Base-by-base conservation (phyloP, 2,329 filamentous ascomycete species). In the Thielaviopsis ethacetica region DNA sequence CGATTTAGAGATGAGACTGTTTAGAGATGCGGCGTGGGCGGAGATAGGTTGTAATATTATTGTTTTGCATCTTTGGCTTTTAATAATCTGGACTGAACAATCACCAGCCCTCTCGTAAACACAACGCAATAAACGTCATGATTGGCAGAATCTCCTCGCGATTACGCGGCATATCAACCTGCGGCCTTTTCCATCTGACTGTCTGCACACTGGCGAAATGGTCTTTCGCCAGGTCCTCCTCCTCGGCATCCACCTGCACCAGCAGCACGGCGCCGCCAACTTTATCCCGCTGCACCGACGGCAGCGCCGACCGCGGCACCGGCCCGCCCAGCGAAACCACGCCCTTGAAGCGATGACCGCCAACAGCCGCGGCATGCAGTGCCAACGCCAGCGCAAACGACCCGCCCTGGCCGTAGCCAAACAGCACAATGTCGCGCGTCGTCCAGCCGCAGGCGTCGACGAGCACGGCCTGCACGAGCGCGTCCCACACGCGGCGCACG, bases 91-190 rank as follows among this genome's bases (percentile, higher is more conserved):
- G 5, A 9, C n/a, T 27, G 10, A 10, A 34, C 5, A 2, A 34
- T 55, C 53, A 56, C 41, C 54, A 60, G 1, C 59, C 59, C 22
- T 22, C 22, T 19, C 56, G 38, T 19, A 93, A 69, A 65, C 84
- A 77, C 56, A 84, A 78, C 0, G 84, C 84, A 65, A 90, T 79
- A 65, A 85, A 96, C 66, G 85, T 81, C 89, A 96, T 96, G 62
- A 96, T 79, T 0, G 91, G 90, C 66, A 91, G 67, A 78, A 94
- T 91, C 75, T 97, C 91, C 12, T 94, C 89, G 57, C 85, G 77
- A 67, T 78, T 85, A 53, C 76, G 74, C n/a, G 90, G 89, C 91
- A 96, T 95, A 1, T 78, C 79, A 69, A 95, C 88, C 5, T 84
- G 86, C 2, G 69, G 70, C 67, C 84, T 81, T 66, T 77, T 79